Percentiles rank a stretch among this genome's conserved stretches.
Conservation (phyloP, 495 filamentous ascomycete genomes). For the Lichina pygmaea region DNA sequence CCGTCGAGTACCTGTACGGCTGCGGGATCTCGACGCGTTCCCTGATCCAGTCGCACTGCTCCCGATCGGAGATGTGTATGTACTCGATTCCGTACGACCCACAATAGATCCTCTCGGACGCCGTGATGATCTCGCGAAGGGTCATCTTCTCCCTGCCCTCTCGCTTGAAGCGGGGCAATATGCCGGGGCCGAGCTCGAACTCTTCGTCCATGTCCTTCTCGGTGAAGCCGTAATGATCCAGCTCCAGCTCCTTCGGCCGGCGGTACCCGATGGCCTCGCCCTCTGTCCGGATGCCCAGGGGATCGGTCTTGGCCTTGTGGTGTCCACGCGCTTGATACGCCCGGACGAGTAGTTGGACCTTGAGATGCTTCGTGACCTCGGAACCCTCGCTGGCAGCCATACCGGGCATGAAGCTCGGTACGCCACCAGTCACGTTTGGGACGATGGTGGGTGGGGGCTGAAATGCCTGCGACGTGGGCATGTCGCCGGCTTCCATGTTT, state of each 20-base stretch:
- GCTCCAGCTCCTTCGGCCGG: conserved; percentile 75
- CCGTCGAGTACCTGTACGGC: conserved; percentile 83
- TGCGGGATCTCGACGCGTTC: conserved; percentile 81
- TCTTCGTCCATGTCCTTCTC: conserved; percentile 87
- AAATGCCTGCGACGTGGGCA: conserved; percentile 92
- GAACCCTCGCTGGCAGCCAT: conserved; percentile 40
- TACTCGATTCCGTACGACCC: conserved; percentile 92
- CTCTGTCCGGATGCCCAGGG: conserved; percentile 72
- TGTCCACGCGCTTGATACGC: conserved; percentile 96
- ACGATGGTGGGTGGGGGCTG: conserved; percentile 81
- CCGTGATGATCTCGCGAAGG: conserved; percentile 71
- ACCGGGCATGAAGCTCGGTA: conserved; percentile 46
- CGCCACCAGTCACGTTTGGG: conserved; percentile 49
- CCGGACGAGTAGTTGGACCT: conserved; percentile 86
- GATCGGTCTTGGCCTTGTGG: conserved; percentile 93
- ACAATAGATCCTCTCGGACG: conserved; percentile 91
- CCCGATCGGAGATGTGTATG: conserved; percentile 92
- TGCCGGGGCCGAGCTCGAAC: conserved; percentile 80
- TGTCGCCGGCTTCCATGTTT: conserved; percentile 95
- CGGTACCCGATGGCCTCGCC: conserved; percentile 65
- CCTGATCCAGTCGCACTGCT: conserved; percentile 94
- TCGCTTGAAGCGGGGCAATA: conserved; percentile 75
- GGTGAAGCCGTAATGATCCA: conserved; percentile 80
- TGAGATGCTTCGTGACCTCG: conserved; percentile 87
- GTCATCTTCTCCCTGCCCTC: conserved; percentile 85